Conservation (phyloP, 768 basidiomycete genomes). For the Tulasnella sp. region DNA sequence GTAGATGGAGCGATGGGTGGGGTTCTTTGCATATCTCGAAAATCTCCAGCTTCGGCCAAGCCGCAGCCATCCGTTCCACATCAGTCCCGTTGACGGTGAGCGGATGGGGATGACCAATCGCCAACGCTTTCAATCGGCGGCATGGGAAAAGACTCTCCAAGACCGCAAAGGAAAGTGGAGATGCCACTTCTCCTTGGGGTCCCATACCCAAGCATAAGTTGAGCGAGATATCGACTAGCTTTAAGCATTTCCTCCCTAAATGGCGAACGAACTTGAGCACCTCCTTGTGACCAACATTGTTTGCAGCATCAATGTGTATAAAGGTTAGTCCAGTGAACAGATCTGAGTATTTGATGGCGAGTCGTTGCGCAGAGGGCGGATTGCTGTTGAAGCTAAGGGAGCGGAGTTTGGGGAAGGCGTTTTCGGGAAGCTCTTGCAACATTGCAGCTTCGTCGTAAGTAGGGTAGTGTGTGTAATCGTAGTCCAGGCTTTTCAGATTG, state of each 20-base stretch:
- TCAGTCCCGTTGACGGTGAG: not conserved
- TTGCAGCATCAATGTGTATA: too few relatives aligned
- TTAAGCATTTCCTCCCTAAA: too few relatives aligned
- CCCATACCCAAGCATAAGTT: too few relatives aligned
- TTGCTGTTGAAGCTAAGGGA: too few relatives aligned
- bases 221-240: too few relatives aligned
- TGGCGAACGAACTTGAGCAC: too few relatives aligned
- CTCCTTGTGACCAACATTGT: too few relatives aligned
- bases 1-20: not conserved
- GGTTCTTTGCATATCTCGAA: not conserved
- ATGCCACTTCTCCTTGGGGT: not conserved
- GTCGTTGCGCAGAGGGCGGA: too few relatives aligned
- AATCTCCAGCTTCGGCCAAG: not conserved
- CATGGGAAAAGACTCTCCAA: not conserved
- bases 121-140: not conserved
- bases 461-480: not conserved
- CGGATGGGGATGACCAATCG: not conserved
- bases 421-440: not conserved
- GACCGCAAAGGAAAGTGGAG: not conserved
- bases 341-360: too few relatives aligned
- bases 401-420: not conserved
- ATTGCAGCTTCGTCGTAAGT: not conserved
- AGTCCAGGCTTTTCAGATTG: too few relatives aligned
- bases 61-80: not conserved
- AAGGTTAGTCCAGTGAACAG: too few relatives aligned